phyloP scores from a whole-genome alignment of 306 rosid species.

The Ochetophila trinervis region DNA sequence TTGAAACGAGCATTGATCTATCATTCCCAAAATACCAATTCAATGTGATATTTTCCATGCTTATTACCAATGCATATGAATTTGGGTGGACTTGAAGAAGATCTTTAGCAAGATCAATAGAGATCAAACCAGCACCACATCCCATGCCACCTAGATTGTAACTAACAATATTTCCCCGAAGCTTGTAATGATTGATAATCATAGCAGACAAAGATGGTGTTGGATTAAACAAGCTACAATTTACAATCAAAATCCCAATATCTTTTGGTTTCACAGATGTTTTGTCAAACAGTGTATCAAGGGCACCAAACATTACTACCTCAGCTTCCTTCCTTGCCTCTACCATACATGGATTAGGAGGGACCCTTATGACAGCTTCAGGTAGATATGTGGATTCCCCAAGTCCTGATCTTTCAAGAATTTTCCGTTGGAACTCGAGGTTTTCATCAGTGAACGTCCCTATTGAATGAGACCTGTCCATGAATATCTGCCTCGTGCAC shows the following conservation, averaged over 20 bases:
- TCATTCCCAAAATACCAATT: constrained; percentile 70
- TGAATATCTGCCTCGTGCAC: constrained; percentile 53
- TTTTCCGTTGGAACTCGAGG: constrained; percentile 48
- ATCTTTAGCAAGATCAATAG: constrained; percentile 59
- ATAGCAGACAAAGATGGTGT: constrained; percentile 60
- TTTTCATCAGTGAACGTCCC: constrained; percentile 47
- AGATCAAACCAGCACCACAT: constrained; percentile 65
- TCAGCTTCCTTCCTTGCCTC: constrained; percentile 64
- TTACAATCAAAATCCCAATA: constrained; percentile 54
- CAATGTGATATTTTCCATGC: constrained; percentile 66
- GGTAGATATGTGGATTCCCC: constrained; percentile 63
- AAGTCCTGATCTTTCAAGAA: constrained; percentile 61
- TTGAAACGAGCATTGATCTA: constrained; percentile 60
- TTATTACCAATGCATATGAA: constrained; percentile 55
- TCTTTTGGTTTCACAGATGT: constrained; percentile 47
- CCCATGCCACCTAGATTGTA: constrained; percentile 70
- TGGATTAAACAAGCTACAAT: constrained; percentile 65
- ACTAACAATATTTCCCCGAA: constrained; percentile 48
- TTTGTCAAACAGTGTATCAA: constrained; percentile 53
- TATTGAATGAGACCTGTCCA: constrained; percentile 31
- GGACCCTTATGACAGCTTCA: constrained; percentile 49
- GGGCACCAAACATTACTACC: constrained; percentile 58
- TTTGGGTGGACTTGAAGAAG: constrained; percentile 59
- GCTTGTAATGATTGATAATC: constrained; percentile 60
- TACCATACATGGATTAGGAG: constrained; percentile 53